Conservation (phyloP, 1,284 basidiomycete genomes). For the Puccinia coronata region DNA sequence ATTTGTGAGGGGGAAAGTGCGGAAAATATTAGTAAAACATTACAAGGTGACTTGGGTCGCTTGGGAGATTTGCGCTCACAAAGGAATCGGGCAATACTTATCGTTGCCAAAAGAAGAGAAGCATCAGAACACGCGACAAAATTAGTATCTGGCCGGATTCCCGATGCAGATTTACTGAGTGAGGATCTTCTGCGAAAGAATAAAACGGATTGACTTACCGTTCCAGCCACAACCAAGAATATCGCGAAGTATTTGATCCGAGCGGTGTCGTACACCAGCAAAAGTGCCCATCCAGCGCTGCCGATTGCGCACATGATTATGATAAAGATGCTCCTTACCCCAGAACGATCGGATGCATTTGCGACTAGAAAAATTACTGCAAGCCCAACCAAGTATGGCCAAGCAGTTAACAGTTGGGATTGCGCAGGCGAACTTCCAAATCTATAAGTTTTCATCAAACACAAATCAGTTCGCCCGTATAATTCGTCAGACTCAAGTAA, state of each 20-base stretch:
- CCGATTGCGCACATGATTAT: not conserved
- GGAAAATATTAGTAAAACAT: not conserved
- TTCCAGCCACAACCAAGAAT: constrained; percentile 26
- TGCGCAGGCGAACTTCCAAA: not conserved
- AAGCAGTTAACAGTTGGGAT: constrained; percentile 21
- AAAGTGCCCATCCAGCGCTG: constrained; percentile 22
- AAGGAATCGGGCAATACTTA: constrained; percentile 34
- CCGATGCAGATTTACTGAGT: too few species aligned
- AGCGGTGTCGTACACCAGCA: not conserved
- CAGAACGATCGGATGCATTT: constrained; percentile 21
- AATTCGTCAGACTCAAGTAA: not conserved
- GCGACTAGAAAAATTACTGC: constrained; percentile 29
- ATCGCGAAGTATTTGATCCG: constrained; percentile 13
- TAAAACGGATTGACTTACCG: not conserved
- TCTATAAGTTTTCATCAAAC: not conserved
- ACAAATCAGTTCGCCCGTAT: not conserved
- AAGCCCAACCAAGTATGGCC: constrained; percentile 25
- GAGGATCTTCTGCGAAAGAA: too few species aligned
- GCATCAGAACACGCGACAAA: not conserved
- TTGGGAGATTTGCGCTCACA: not conserved
- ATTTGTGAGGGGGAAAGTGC: too few species aligned
- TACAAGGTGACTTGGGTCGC: not conserved
- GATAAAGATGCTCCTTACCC: constrained; percentile 19
- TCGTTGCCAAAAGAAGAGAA: not conserved
- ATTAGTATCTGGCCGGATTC: not conserved